Evolutionary conservation across 495 filamentous ascomycete species (phyloP), one percentile per base, ranked within the genome.

Genomic region (Saxophila tyrrhenica): DNA sequence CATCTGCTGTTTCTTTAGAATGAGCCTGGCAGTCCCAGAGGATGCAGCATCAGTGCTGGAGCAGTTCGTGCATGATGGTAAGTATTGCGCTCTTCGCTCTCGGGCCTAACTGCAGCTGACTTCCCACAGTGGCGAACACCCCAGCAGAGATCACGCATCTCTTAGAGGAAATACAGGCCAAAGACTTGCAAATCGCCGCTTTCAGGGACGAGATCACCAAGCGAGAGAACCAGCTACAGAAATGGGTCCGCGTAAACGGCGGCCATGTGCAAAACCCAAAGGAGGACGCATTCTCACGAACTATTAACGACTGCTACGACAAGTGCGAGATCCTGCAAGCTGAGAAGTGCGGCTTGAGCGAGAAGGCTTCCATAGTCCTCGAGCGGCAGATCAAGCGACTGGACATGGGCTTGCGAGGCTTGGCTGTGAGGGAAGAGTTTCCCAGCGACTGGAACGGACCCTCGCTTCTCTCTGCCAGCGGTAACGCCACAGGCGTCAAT

Each of bases 11-110:
- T 13, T 44, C 41, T 35, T 3, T 25, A 57, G 3, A 3, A 52
- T 59, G 50, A 60, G 25, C 17, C 67, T 73, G 65, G 67, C 62
- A 9, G 63, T 68, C 52, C 62, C 68, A 29, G 84, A 87, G 67
- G 92, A 98, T 72, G 83, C 89, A 59, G 86, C 88, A 29, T 76
- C 88, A 48, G 86, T 98, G 52, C 79, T 98, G 46, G 92, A 97
- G 62, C 85, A 94, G 62, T 98, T 91, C 69, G 82, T 90, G 50
- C 87, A 94, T 69, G 83, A 87, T 75, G 79, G 78, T 79, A 62
- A 50, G 59, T 62, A 39, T 39, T 13, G n/a, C n/a, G 48, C 20
- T 47, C 51, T 60, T 51, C 24, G 5, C 17, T 22, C 25, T 1
- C 13, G 20, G 9, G 9, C 7, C 20, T 8, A 23, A 8, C 11